These are phyloP conservation scores for Phytophthora europaea DNA, from an alignment of 352 stramenopile species.

Conservation along the genomic window DNA sequence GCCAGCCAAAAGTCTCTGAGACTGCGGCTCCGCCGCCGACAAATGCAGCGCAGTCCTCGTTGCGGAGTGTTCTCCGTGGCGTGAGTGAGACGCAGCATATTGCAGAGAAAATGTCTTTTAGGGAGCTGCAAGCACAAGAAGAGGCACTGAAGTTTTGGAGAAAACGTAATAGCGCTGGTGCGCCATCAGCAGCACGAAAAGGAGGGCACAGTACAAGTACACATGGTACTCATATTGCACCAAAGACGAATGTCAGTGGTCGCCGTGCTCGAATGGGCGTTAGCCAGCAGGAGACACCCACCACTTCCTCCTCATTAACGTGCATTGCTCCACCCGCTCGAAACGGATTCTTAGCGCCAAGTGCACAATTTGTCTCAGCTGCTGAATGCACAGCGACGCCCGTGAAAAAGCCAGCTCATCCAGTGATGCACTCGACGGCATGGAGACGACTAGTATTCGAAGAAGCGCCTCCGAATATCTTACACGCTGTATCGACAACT, in stretches of 20 bases:
- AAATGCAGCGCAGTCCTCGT: slow-evolving; percentile 4
- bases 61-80: slow-evolving; percentile 8
- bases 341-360: slow-evolving; percentile 32
- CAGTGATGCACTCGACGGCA: slow-evolving; percentile 50
- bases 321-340: slow-evolving; percentile 30
- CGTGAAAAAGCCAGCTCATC: slow-evolving; percentile 12
- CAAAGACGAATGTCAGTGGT: slow-evolving; percentile 18
- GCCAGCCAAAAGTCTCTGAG: background rate
- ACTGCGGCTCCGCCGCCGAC: background rate
- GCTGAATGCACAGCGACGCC: slow-evolving; percentile 12
- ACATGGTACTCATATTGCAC: background rate
- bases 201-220: slow-evolving; percentile 7
- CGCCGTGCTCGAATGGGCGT: slow-evolving; percentile 36
- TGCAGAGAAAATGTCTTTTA: slow-evolving; percentile 54
- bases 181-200: slow-evolving; percentile 22
- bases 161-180: slow-evolving; percentile 18
- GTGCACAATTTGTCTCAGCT: slow-evolving; percentile 10
- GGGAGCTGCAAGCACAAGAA: slow-evolving; percentile 63
- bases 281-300: slow-evolving; percentile 10
- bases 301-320: slow-evolving; percentile 17
- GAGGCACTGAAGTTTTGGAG: slow-evolving; percentile 55
- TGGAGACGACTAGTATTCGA: slow-evolving; percentile 48
- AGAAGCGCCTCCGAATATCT: slow-evolving; percentile 44
- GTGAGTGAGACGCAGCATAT: slow-evolving; percentile 33
- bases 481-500: slow-evolving; percentile 27